A percentile compares a stretch with the other conserved stretches of the same genome.
Conservation (phyloP, 1,284 basidiomycete species). For the Cryptococcus sp. region DNA sequence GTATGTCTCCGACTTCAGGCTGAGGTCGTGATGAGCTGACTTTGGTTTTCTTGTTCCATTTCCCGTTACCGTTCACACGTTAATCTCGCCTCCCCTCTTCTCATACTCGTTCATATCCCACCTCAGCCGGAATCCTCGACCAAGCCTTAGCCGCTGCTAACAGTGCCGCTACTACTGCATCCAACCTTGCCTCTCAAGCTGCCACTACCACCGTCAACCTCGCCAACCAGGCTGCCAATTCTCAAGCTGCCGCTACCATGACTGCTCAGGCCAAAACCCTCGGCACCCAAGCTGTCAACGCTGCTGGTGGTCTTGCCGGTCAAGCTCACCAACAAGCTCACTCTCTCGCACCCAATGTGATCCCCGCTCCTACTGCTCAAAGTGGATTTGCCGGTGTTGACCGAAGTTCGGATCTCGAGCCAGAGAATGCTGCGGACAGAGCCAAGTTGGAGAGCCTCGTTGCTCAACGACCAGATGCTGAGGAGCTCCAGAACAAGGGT, state of each 20-base stretch:
- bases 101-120: neutral
- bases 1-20: neutral
- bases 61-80: neutral
- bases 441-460: slow-evolving; percentile 59
- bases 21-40: neutral
- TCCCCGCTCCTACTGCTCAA: slow-evolving; percentile 23
- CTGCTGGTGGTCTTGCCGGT: slow-evolving; percentile 21
- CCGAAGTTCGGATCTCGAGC: slow-evolving; percentile 29
- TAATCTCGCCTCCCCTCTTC: neutral
- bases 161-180: slow-evolving; percentile 21
- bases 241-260: slow-evolving; percentile 23
- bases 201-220: slow-evolving; percentile 23
- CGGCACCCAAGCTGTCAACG: slow-evolving; percentile 17
- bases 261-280: slow-evolving; percentile 24
- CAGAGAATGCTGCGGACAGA: slow-evolving; percentile 27
- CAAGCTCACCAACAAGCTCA: slow-evolving; percentile 38
- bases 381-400: slow-evolving; percentile 25
- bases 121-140: slow-evolving; percentile 31
- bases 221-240: slow-evolving; percentile 33
- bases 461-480: slow-evolving; percentile 57
- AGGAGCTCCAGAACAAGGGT: slow-evolving; percentile 65
- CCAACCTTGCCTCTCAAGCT: slow-evolving; percentile 24
- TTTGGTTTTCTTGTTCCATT: neutral
- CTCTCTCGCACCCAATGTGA: slow-evolving; percentile 25
- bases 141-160: slow-evolving; percentile 34